A percentile compares a stretch with the other conserved stretches of the same genome.
These are phyloP conservation scores for Solanum etuberosum DNA, from an alignment of 257 asterid genomes.

Conservation along the genomic window DNA sequence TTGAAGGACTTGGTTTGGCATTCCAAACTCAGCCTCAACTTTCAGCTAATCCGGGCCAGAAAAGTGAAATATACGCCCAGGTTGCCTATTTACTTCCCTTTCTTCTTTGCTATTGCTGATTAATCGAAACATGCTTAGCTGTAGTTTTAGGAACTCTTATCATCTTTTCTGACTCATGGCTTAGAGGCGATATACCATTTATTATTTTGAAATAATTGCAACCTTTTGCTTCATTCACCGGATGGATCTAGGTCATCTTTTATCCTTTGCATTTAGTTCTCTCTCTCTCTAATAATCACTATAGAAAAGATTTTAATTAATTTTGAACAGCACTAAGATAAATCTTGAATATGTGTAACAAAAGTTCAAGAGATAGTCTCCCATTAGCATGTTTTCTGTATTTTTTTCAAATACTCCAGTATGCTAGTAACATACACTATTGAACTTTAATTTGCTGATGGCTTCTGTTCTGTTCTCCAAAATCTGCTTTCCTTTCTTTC, in stretches of 20 bases:
- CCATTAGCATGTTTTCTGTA: neutral
- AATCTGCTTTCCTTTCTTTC: neutral
- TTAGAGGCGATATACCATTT: neutral
- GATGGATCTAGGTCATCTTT: neutral
- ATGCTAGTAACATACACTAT: neutral
- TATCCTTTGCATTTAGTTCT: neutral
- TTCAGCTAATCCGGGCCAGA: conserved; percentile 55
- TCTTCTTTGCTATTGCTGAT: neutral
- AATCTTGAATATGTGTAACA: neutral
- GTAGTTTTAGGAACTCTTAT: neutral
- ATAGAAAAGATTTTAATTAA: neutral
- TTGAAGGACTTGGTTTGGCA: conserved; percentile 64
- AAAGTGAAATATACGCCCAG: conserved; percentile 76
- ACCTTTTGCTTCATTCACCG: neutral
- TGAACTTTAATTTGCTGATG: neutral
- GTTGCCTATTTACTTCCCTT: conserved; percentile 23
- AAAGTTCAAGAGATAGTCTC: neutral
- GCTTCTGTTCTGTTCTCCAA: neutral
- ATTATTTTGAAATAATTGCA: neutral
- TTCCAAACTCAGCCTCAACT: conserved; percentile 80
- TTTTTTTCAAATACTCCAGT: neutral
- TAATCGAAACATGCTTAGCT: neutral
- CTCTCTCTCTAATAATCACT: neutral
- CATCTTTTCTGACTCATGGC: neutral
- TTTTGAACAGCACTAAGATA: neutral